Base-by-base conservation (phyloP, 345 rosid species). In the Bruguiera sexangula region DNA sequence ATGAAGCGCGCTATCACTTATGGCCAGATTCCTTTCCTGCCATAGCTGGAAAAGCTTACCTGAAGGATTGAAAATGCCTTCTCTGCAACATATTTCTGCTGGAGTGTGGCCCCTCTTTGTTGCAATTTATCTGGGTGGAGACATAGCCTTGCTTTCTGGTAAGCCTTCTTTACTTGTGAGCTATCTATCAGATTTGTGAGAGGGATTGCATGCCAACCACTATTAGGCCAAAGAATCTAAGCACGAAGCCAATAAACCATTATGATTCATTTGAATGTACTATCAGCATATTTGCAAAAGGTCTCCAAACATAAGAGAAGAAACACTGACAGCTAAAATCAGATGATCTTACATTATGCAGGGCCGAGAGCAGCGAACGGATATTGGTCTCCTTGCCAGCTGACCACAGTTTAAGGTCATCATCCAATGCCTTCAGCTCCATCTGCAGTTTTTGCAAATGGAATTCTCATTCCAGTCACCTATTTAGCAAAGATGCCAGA, bases 101-200 rank as follows among this genome's bases (percentile, higher is more conserved):
- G 75, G 2, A 34, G 67, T 24, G 95, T 81, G 53, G 90, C 88
- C 70, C 93, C 88, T 81, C 93, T 83, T 73, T 94, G 98, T 70
- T 91, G 98, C 46, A 94, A 73, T 76, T 89, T 91, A 79, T 89
- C 96, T 1, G 98, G 98, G 76, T 94, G 98, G 72, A 94, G 91
- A 72, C 98, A 94, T 59, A 89, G 83, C 74, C 96, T 83, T 56
- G 97, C 97, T 80, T 85, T 89, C 79, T 91, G 98, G 70, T 94
- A 91, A 68, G 95, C 97, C 80, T 86, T 94, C 81, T 88, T 91
- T 62, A 94, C 96, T 26, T 88, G 91, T 58, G 91, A 80, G 63
- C 90, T 85, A 29, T 88, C 95, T 67, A 73, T 69, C 6, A 91
- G 88, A 78, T 76, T 84, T 27, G 88, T 74, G 18, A 87, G 39